These are phyloP conservation scores for Beauveria medogensis DNA, from an alignment of 2,329 filamentous ascomycete species.

Conservation along the genomic window DNA sequence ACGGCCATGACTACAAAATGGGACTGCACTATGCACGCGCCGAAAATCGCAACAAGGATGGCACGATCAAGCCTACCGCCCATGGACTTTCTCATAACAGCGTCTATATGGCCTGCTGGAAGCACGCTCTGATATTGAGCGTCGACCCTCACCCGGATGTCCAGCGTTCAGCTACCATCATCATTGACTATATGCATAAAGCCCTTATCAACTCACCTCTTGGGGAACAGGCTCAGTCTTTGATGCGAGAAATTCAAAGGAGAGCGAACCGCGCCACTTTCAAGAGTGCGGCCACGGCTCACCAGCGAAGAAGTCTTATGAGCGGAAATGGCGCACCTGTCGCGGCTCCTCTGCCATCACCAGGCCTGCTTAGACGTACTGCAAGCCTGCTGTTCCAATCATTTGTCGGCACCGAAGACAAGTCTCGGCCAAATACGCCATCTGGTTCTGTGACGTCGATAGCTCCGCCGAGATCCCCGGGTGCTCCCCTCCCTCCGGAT, in stretches of 20 bases:
- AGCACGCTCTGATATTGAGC: slow-evolving; percentile 80
- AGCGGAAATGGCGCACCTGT: slow-evolving; percentile 23
- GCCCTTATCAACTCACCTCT: slow-evolving; percentile 70
- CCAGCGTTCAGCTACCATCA: slow-evolving; percentile 71
- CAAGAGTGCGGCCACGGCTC: slow-evolving; percentile 32
- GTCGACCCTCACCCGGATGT: slow-evolving; percentile 94
- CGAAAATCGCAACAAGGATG: slow-evolving; percentile 48
- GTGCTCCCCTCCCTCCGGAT: slow-evolving; percentile 32
- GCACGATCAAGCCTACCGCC: slow-evolving; percentile 46
- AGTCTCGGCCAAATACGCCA: slow-evolving; percentile 26
- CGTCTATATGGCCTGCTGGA: slow-evolving; percentile 90
- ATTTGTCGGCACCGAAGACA: slow-evolving; percentile 44
- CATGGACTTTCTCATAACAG: slow-evolving; percentile 72
- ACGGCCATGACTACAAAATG: slow-evolving; percentile 52
- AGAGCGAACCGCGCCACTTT: slow-evolving; percentile 39
- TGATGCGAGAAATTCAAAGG: slow-evolving; percentile 66
- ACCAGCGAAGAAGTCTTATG: slow-evolving; percentile 35
- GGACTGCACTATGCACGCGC: slow-evolving; percentile 53
- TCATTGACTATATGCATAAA: slow-evolving; percentile 79
- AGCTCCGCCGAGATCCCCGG: slow-evolving; percentile 21
- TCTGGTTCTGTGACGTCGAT: slow-evolving; percentile 17
- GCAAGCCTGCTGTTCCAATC: slow-evolving; percentile 56
- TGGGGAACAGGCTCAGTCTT: slow-evolving; percentile 57
- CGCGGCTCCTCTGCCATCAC: slow-evolving; percentile 41
- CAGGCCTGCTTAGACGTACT: slow-evolving; percentile 53